Conservation (phyloP, 2,329 filamentous ascomycete species). For the Aspergillus sp. region DNA sequence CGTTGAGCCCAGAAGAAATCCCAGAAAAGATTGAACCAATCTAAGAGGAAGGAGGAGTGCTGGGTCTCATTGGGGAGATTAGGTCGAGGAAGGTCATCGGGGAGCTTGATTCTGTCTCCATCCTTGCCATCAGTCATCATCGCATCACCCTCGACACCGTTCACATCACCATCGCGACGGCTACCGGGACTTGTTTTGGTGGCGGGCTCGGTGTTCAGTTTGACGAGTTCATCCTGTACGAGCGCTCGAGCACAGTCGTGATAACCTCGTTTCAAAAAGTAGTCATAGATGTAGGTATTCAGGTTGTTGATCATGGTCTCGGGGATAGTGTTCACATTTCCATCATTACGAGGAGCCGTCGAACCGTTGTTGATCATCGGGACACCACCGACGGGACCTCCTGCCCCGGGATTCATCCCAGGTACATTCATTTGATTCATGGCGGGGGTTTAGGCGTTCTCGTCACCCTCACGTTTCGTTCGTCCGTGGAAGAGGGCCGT, state of each 20-base stretch:
- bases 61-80: constrained; percentile 53
- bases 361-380: constrained; percentile 48
- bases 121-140: constrained; percentile 83
- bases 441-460: constrained; percentile 24
- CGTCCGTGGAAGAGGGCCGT: constrained; percentile 22
- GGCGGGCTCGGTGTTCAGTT: constrained; percentile 49
- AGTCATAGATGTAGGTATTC: constrained; percentile 62
- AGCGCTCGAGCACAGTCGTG: constrained; percentile 73
- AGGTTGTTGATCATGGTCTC: constrained; percentile 38
- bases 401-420: constrained; percentile 47
- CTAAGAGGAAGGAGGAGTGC: constrained; percentile 76
- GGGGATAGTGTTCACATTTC: constrained; percentile 29
- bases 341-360: constrained; percentile 36
- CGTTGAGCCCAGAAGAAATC: constrained; percentile 85
- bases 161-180: constrained; percentile 61
- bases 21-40: constrained; percentile 98
- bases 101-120: constrained; percentile 63
- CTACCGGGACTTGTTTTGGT: constrained; percentile 61
- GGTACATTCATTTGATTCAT: constrained; percentile 53
- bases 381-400: constrained; percentile 50
- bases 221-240: constrained; percentile 52
- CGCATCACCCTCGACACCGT: constrained; percentile 62
- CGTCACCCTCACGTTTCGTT: constrained; percentile 28
- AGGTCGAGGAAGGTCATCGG: constrained; percentile 64
- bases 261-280: constrained; percentile 77